Conservation (phyloP, 495 filamentous ascomycete species). For the Viridothelium virens region DNA sequence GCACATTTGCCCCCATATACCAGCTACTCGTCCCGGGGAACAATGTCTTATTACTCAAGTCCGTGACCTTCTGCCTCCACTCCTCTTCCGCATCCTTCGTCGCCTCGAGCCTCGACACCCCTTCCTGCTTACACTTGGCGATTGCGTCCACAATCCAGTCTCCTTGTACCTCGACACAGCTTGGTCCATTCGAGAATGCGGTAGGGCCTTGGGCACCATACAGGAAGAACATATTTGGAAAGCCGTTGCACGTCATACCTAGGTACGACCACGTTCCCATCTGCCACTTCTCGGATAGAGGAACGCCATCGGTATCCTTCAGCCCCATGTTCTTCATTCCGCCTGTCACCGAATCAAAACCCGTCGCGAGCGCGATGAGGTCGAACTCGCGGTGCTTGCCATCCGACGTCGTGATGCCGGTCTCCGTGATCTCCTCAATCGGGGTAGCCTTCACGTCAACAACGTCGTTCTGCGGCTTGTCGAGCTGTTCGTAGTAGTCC, state of each 20-base stretch:
- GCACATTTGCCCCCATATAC: constrained; percentile 41
- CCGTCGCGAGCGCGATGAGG: constrained; percentile 48
- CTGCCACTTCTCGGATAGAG: constrained; percentile 44
- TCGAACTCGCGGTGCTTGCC: constrained; percentile 43
- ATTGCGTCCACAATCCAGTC: constrained; percentile 47
- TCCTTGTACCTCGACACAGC: constrained; percentile 43
- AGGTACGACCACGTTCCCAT: constrained; percentile 42
- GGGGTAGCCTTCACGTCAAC: constrained; percentile 43
- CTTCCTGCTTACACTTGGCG: constrained; percentile 35
- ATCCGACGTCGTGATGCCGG: constrained; percentile 39
- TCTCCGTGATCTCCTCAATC: constrained; percentile 36
- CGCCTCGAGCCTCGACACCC: constrained; percentile 40
- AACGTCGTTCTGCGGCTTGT: constrained; percentile 43
- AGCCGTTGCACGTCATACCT: constrained; percentile 42
- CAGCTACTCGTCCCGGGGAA: constrained; percentile 40
- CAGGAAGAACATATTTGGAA: constrained; percentile 49
- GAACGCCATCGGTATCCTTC: constrained; percentile 36
- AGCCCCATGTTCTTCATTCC: constrained; percentile 45
- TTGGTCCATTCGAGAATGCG: constrained; percentile 44
- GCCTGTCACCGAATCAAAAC: constrained; percentile 49
- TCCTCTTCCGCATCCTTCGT: constrained; percentile 40
- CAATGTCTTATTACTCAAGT: constrained; percentile 40
- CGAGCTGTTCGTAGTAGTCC: constrained; percentile 47
- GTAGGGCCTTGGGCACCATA: constrained; percentile 48
- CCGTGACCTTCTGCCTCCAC: constrained; percentile 40